A percentile compares a stretch with the other conserved stretches of the same genome.
Conservation (phyloP, 768 basidiomycete species). For the Leccinum olivaceopallidum region DNA sequence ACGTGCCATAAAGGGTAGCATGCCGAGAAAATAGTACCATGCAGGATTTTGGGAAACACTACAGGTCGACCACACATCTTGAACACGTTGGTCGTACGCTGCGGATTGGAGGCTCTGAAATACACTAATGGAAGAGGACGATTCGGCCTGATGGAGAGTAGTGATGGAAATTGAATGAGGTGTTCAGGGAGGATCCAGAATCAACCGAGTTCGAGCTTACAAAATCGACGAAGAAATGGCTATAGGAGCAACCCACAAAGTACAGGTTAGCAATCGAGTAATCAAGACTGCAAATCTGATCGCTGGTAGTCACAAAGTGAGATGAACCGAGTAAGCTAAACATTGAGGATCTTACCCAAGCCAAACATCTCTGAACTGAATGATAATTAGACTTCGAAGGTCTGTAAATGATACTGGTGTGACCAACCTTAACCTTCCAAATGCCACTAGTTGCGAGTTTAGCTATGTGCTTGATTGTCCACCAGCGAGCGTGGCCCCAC, state of each 20-base stretch:
- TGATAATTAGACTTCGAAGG: conserved; percentile 1
- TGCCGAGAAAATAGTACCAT: conserved; percentile 53
- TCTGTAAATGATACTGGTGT: not conserved
- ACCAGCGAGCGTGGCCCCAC: conserved; percentile 52
- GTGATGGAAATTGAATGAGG: not conserved
- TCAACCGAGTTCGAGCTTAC: not conserved
- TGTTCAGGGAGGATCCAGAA: not conserved
- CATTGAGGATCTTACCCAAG: conserved; percentile 54
- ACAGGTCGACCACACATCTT: conserved; percentile 43
- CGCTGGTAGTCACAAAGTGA: conserved; percentile 41
- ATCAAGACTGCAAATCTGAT: conserved; percentile 76
- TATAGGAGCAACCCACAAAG: conserved; percentile 74
- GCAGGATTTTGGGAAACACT: conserved; percentile 54
- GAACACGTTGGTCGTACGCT: conserved; percentile 37
- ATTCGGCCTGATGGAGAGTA: not conserved
- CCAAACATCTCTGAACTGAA: conserved; percentile 85
- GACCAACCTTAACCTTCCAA: conserved; percentile 67
- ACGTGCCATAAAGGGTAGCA: conserved; percentile 73
- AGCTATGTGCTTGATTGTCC: conserved; percentile 66
- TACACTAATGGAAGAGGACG: not conserved
- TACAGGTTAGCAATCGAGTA: conserved; percentile 74
- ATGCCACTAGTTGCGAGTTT: conserved; percentile 71
- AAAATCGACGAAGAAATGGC: conserved; percentile 14
- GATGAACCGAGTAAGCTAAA: not conserved
- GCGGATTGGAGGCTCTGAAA: not conserved